Evolutionary conservation across 2,329 filamentous ascomycete species (phyloP).

Genomic region (Colletotrichum navitas): DNA sequence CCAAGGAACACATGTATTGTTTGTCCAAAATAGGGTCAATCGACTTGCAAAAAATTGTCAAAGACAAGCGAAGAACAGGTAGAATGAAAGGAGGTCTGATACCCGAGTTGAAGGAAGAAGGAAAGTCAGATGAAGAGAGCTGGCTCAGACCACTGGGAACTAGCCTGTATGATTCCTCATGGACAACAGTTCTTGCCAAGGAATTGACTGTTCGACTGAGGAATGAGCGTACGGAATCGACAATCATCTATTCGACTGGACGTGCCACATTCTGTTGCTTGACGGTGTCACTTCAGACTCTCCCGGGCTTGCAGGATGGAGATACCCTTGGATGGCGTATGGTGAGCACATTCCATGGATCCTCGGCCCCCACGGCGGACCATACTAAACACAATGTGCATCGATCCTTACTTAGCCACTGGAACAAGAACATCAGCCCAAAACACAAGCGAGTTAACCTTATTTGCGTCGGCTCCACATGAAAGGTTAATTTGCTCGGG

Average conservation of each 20-base stretch:
- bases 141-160: constrained; percentile 16
- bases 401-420: constrained; percentile 21
- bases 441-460: constrained; percentile 30
- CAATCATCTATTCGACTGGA: constrained; percentile 7
- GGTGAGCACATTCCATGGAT: constrained; percentile 3
- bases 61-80: neutral
- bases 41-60: neutral
- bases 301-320: neutral
- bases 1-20: neutral
- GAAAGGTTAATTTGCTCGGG: constrained; percentile 19
- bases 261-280: neutral
- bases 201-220: neutral
- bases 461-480: constrained; percentile 9
- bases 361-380: neutral
- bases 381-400: constrained; percentile 23
- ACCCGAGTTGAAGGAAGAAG: neutral
- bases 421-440: constrained; percentile 28
- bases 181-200: constrained; percentile 29
- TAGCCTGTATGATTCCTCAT: constrained; percentile 9
- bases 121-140: constrained; percentile 3
- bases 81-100: constrained; percentile 15
- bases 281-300: too few relatives aligned
- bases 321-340: constrained; percentile 12
- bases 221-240: neutral
- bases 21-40: too few relatives aligned